Evolutionary conservation across 2,329 filamentous ascomycete species (phyloP).

Genomic region (Aspergillus pseudonomiae): DNA sequence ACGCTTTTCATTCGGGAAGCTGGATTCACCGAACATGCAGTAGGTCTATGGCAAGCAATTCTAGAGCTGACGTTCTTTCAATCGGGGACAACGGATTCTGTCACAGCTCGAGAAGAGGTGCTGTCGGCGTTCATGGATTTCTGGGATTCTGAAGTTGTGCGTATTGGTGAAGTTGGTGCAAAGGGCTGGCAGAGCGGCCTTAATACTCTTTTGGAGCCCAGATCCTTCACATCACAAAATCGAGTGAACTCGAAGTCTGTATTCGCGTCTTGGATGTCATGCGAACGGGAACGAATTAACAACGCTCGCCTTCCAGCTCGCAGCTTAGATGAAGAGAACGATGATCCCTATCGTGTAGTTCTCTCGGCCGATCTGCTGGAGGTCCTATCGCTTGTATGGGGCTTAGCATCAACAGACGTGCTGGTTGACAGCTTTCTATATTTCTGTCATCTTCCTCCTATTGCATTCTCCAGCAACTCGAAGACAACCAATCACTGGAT

Average conservation of each 20-base stretch:
- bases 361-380: conserved; percentile 75
- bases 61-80: conserved; percentile 72
- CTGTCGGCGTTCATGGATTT: conserved; percentile 66
- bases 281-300: conserved; percentile 57
- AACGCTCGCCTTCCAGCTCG: conserved; percentile 67
- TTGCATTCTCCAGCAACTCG: conserved; percentile 32
- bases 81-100: conserved; percentile 43
- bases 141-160: conserved; percentile 82
- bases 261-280: conserved; percentile 50
- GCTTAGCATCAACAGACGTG: conserved; percentile 40
- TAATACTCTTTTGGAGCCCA: conserved; percentile 38
- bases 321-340: conserved; percentile 71
- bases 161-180: conserved; percentile 74
- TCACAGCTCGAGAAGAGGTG: conserved; percentile 15
- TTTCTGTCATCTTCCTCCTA: conserved; percentile 67
- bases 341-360: conserved; percentile 81
- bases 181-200: conserved; percentile 64
- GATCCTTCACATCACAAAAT: conserved; percentile 25
- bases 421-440: conserved; percentile 72
- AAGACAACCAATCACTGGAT: conserved; percentile 41
- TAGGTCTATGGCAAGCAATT: conserved; percentile 80
- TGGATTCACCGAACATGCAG: conserved; percentile 75
- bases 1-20: conserved; percentile 74
- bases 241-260: conserved; percentile 30
- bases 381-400: conserved; percentile 53